Base-by-base conservation (phyloP, 352 stramenopile species). In the Globisporangium cystogenes region DNA sequence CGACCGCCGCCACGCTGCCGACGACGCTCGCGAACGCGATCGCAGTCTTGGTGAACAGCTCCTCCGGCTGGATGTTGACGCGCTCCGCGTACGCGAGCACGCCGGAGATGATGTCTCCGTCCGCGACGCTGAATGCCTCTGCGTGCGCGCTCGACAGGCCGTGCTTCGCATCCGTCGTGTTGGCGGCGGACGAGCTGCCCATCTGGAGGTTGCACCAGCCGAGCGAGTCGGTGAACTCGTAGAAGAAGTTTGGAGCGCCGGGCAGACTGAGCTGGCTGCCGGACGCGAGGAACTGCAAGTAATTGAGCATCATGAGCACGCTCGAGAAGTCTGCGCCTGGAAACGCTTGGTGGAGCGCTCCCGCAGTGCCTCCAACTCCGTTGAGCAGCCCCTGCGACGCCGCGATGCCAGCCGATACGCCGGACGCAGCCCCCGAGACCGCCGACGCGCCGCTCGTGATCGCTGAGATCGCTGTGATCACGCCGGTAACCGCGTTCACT, bases 41-140 rank as follows among this genome's bases (percentile, higher is more conserved):
- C 15, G 72, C 73, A 16, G 79, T 90, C 64, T 86, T 87, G 4
- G 70, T 77, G 54, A 90, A 90, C 7, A 90, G 64, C 57, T 84
- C 71, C 44, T 87, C 76, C 0, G 79, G 79, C 27, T 85, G 53
- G 48, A 90, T 67, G 53, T 85, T 73, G 35, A 90, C 55, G 20
- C 79, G 70, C 54, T 85, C 55, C 0, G 79, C 79, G 45, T 86
- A 90, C 24, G 79, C 74, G 7, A 90, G 57, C 1, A 90, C 76
- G 10, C 79, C 79, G 0, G 79, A 79, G 41, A 90, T 86, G 61
- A 90, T 90, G 52, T 87, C 79, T 1, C 79, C 79, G 54, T 87
- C 73, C 0, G 72, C 76, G 1, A 85, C 74, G 18, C 70, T 65
- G 31, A 90, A 82, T 33, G 68, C 71, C 11, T 59, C 67, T 6